These are phyloP conservation scores for sweet orange (Citrus sinensis) DNA, from an alignment of 345 rosid genomes.

Conservation along the genomic window DNA sequence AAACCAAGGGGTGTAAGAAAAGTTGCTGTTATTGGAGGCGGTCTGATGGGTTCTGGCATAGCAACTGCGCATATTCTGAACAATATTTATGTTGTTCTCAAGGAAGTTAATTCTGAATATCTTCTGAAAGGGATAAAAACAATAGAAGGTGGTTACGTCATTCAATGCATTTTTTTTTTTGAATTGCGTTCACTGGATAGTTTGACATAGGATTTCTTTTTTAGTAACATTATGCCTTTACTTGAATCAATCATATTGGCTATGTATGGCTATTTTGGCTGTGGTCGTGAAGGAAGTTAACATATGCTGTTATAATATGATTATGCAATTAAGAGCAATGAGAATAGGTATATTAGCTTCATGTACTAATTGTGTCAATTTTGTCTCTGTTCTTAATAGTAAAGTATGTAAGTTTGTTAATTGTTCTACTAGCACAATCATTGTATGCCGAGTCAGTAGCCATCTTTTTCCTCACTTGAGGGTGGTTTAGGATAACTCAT, in stretches of 20 bases:
- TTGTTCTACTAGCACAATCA: not conserved
- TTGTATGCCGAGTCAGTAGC: not conserved
- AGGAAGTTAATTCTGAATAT: conserved; percentile 84
- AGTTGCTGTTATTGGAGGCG: conserved; percentile 97
- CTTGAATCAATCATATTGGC: not conserved
- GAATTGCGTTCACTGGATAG: not conserved
- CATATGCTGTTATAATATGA: not conserved
- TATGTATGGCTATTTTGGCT: not conserved
- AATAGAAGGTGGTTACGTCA: conserved; percentile 55
- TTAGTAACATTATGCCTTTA: not conserved
- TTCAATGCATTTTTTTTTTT: not conserved
- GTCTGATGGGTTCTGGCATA: conserved; percentile 98
- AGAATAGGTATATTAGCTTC: not conserved
- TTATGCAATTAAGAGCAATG: not conserved
- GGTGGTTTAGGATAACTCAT: not conserved
- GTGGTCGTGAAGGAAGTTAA: not conserved
- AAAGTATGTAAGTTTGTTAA: not conserved
- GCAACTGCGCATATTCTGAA: conserved; percentile 71
- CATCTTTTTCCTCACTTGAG: not conserved
- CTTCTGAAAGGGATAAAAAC: conserved; percentile 72
- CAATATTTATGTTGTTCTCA: conserved; percentile 71
- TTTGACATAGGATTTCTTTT: not conserved
- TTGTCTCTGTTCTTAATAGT: not conserved
- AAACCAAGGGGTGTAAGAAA: conserved; percentile 76
- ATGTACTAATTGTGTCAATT: not conserved